A percentile compares a stretch with the other conserved stretches of the same genome.
Evolutionary conservation across 1,284 basidiomycete species (phyloP).

Genomic region (Austroboletus niveus): DNA sequence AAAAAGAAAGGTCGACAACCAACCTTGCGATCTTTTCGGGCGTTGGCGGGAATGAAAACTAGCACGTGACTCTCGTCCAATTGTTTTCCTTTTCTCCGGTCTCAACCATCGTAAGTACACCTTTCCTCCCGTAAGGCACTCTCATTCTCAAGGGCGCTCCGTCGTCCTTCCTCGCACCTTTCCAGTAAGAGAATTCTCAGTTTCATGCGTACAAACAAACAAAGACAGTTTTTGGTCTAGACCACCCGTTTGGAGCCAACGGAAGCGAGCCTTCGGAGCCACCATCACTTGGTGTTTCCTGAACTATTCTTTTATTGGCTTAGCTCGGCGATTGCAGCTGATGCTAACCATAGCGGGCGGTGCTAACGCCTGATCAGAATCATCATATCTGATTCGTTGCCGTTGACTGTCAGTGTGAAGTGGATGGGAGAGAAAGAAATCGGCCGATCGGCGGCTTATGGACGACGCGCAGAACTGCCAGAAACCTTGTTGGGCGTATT

Average conservation of each 20-base stretch:
- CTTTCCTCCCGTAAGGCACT: not conserved
- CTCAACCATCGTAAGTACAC: not conserved
- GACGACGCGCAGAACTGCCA: not conserved
- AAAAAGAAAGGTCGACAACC: not conserved
- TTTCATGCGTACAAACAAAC: not conserved
- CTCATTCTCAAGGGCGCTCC: not conserved
- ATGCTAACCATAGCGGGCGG: not conserved
- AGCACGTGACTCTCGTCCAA: constrained; percentile 14
- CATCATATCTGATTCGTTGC: not conserved
- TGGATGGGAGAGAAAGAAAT: not conserved
- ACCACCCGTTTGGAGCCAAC: not conserved
- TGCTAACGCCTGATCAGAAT: not conserved
- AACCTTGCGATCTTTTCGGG: constrained; percentile 12
- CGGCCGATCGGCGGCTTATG: not conserved
- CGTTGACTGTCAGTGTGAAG: not conserved
- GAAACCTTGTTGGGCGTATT: not conserved
- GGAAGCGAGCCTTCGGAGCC: not conserved
- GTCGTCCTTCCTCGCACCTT: not conserved
- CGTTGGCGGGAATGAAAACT: constrained; percentile 9
- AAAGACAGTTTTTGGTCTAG: not conserved
- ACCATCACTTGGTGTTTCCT: not conserved
- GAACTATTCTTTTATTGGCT: not conserved
- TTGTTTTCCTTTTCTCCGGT: too few relatives aligned
- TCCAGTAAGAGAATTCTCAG: not conserved
- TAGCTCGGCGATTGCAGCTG: not conserved